A percentile compares a stretch with the other conserved stretches of the same genome.
Evolutionary conservation across 371 early-diverging fungal genomes (phyloP).

Genomic region (Saksenaea oblongispora): DNA sequence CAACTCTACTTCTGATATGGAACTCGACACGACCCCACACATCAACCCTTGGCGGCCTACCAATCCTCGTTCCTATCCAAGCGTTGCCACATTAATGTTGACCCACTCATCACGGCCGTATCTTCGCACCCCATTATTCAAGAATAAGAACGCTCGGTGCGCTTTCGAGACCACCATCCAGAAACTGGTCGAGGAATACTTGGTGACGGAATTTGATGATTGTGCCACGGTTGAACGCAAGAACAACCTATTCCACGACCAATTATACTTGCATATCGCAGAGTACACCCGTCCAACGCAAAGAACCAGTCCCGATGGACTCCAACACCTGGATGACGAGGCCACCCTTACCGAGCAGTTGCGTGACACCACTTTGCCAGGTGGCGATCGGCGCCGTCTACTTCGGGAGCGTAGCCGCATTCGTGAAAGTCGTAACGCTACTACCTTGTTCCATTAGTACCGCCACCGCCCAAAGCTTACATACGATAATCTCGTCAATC

Average conservation of each 20-base stretch:
- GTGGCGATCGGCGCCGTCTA: not conserved
- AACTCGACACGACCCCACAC: not conserved
- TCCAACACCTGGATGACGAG: not conserved
- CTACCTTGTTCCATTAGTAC: not conserved
- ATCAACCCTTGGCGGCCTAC: not conserved
- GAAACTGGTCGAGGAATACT: not conserved
- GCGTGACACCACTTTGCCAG: not conserved
- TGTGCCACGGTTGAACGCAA: not conserved
- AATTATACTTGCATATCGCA: not conserved
- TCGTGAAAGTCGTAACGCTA: not conserved
- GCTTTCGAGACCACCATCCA: not conserved
- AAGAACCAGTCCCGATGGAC: not conserved
- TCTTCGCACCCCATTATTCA: not conserved
- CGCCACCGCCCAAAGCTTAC: conserved; percentile 4
- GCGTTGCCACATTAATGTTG: not conserved
- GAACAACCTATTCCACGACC: conserved; percentile 7
- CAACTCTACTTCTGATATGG: not conserved
- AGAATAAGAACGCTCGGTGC: not conserved
- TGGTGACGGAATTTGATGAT: not conserved
- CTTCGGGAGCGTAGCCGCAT: conserved; percentile 4
- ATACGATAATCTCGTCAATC: not conserved
- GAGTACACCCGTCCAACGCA: not conserved
- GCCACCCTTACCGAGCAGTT: not conserved
- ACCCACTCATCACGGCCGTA: not conserved
- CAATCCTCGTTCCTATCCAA: not conserved